Conservation (phyloP, 2,329 filamentous ascomycete species). For the Colletotrichum tamarilloi region DNA sequence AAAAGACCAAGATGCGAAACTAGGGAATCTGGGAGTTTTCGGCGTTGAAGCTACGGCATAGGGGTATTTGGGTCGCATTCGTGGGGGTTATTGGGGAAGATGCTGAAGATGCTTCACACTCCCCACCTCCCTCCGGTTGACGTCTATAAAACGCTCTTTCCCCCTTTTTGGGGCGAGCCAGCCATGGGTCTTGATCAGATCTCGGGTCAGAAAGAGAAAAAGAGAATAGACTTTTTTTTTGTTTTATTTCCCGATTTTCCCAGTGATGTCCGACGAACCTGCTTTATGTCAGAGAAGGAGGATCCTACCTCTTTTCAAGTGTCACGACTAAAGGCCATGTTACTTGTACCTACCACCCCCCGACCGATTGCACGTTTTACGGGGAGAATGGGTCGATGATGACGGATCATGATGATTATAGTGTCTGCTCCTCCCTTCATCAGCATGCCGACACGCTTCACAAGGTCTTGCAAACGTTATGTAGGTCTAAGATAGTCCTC, state of each 20-base stretch:
- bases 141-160: neutral
- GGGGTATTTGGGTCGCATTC: neutral
- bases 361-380: no score
- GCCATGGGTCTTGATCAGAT: neutral
- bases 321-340: no score
- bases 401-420: no score
- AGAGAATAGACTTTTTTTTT: neutral
- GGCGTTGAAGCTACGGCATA: neutral
- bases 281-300: no score
- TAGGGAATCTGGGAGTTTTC: neutral
- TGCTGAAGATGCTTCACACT: neutral
- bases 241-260: neutral
- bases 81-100: neutral
- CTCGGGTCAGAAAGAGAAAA: neutral
- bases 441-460: no score
- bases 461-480: no score
- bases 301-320: no score
- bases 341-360: no score
- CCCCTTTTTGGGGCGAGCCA: neutral
- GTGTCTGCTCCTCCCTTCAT: no score
- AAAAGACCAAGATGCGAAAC: neutral
- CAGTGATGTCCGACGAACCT: neutral
- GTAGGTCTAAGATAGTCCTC: no score
- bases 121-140: neutral
- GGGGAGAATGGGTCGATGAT: no score